Evolutionary conservation across 1,139 yeast genomes (phyloP).

Genomic region (Taphrina betulina): DNA sequence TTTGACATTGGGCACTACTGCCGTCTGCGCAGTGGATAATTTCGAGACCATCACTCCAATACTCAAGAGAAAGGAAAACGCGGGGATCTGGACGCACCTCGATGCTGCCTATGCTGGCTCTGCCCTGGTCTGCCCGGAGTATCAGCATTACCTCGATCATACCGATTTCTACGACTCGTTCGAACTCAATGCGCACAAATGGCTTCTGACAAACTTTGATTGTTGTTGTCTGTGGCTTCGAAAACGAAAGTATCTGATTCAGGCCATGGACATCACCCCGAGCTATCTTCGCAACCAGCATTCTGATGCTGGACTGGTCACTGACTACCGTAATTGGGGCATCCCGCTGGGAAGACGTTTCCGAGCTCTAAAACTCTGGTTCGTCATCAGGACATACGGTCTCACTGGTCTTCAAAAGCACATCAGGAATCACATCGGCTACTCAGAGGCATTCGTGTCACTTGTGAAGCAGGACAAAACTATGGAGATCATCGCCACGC

Average conservation of each 20-base stretch:
- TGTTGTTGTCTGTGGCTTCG: conserved; percentile 38
- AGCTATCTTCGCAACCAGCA: conserved; percentile 38
- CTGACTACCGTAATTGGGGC: conserved; percentile 40
- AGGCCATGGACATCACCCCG: conserved; percentile 39
- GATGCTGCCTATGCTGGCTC: conserved; percentile 40
- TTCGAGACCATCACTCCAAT: conserved; percentile 35
- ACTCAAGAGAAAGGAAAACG: conserved; percentile 19
- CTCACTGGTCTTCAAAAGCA: conserved; percentile 37
- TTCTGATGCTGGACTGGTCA: conserved; percentile 38
- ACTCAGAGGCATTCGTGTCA: conserved; percentile 35
- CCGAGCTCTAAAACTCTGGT: conserved; percentile 39
- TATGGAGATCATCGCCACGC: conserved; percentile 36
- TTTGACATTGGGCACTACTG: conserved; percentile 40
- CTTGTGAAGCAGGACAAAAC: conserved; percentile 32
- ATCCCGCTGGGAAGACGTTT: conserved; percentile 40
- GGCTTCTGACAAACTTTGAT: conserved; percentile 40
- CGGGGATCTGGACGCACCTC: conserved; percentile 38
- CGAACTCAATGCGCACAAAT: conserved; percentile 40
- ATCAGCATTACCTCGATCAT: conserved; percentile 35
- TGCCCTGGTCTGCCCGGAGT: conserved; percentile 38
- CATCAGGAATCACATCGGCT: conserved; percentile 34
- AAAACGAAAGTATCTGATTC: conserved; percentile 35
- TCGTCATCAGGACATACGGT: conserved; percentile 39
- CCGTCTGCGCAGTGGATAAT: conserved; percentile 38
- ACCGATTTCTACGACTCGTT: conserved; percentile 38